phyloP scores from a whole-genome alignment of 371 early-diverging fungal genomes.

The Lichtheimia ramosa region DNA sequence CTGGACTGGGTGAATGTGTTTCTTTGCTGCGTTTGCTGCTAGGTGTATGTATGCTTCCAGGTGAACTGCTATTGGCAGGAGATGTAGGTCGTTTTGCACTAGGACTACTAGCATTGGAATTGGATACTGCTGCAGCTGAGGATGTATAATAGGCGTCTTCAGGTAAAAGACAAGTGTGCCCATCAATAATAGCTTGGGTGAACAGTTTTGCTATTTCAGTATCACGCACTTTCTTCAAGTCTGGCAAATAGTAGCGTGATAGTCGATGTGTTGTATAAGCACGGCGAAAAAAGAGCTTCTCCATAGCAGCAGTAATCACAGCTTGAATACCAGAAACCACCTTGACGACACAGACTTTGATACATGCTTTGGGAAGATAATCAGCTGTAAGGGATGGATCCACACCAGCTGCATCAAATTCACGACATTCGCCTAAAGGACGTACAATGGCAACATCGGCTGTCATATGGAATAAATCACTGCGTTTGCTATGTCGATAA shows the following conservation, averaged over 20 bases:
- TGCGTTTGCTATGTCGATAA: neutral
- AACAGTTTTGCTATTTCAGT: slow-evolving; percentile 23
- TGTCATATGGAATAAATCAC: slow-evolving; percentile 14
- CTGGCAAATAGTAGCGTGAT: slow-evolving; percentile 9
- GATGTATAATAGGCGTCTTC: neutral
- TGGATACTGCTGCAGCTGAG: neutral
- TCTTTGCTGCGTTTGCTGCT: neutral
- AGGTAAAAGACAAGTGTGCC: neutral
- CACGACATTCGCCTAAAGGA: slow-evolving; percentile 33
- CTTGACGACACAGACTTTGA: slow-evolving; percentile 29
- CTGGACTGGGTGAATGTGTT: neutral
- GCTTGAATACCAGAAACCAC: slow-evolving; percentile 25
- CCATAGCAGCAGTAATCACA: slow-evolving; percentile 29
- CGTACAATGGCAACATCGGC: slow-evolving; percentile 32
- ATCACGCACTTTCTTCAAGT: slow-evolving; percentile 29
- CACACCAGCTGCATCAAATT: slow-evolving; percentile 23
- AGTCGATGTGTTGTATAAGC: slow-evolving; percentile 32
- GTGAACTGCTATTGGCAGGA: too few species aligned
- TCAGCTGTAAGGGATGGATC: slow-evolving; percentile 18
- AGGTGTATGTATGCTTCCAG: too few species aligned
- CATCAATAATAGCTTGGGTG: slow-evolving; percentile 8
- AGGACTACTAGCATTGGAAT: neutral
- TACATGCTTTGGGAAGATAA: slow-evolving; percentile 41
- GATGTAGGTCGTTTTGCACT: neutral
- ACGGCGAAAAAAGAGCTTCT: slow-evolving; percentile 32